Base-by-base conservation (phyloP, 1,284 basidiomycete genomes). In the Mrakiaceae sp. region DNA sequence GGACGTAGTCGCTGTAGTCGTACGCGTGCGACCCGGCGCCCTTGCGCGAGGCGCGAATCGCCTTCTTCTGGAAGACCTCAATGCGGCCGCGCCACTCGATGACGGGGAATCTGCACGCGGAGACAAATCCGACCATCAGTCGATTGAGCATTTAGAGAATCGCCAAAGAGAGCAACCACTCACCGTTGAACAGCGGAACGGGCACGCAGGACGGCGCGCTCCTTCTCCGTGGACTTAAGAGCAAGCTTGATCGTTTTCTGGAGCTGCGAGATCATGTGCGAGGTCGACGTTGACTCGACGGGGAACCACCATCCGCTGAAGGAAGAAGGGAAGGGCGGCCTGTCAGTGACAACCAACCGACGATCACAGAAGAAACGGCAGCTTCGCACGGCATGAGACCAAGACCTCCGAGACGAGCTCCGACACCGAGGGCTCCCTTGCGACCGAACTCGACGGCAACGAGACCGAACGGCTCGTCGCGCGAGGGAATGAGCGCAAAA, bases 51-150 rank as follows among this genome's bases (percentile, higher is more conserved):
- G 65, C 80, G 50, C 75, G 77, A 74, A 95, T 93, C 72, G 85
- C 87, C 65, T 90, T 87, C 68, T 82, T 83, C 75, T 95, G 91
- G 81, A 94, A 90, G 75, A 94, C 90, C 77, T 95, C 91, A 79
- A 87, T 89, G 62, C 88, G 84, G 74, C 94, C 90, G 72, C 91
- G 87, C 91, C 91, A 94, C 77, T 94, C 90, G 53, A 95, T 87
- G 66, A 95, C 91, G 4, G 91, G 91, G 87, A 95, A 95, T 73
- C 59, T 60, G 48, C n/a, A 43, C 27, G 27, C 27, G 27, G 53
- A 9, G 27, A 39, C 27, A 48, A 14, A 16, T 5, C 27, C 11
- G 39, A 54, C 3, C 27, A 16, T 54, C 27, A 27, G 6, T 27
- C 7, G 7, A n/a, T 54, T 16, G 52, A 27, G 42, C 52, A 3